A percentile compares a stretch with the other conserved stretches of the same genome.
These are phyloP conservation scores for Crithidia bombi DNA, from an alignment of 208 protist genomes.

Conservation along the genomic window DNA sequence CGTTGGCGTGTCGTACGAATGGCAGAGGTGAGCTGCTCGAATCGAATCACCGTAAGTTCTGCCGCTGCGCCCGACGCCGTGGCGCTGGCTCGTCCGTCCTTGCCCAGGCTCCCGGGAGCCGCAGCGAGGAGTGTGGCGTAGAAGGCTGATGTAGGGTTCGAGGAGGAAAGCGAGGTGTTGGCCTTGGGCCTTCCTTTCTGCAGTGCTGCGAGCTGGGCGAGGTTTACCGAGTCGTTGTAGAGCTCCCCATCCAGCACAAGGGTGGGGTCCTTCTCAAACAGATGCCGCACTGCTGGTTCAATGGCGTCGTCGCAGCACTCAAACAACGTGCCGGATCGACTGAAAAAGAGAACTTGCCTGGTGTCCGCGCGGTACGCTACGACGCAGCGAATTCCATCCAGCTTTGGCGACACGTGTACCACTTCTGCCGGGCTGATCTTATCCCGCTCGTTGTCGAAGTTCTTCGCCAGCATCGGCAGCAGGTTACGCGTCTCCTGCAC, in stretches of 20 bases:
- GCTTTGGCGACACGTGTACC: conserved; percentile 84
- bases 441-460: conserved; percentile 60
- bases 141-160: conserved; percentile 4
- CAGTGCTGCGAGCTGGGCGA: conserved; percentile 19
- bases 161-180: neutral
- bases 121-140: conserved; percentile 15
- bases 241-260: conserved; percentile 91
- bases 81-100: neutral
- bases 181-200: neutral
- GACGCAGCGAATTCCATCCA: conserved; percentile 91
- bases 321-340: conserved; percentile 83
- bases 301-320: conserved; percentile 86
- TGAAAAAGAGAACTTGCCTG: conserved; percentile 75
- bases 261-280: conserved; percentile 72
- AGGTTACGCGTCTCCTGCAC: conserved; percentile 70
- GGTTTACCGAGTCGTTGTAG: conserved; percentile 77
- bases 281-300: conserved; percentile 54
- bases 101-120: neutral
- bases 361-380: conserved; percentile 64
- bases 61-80: neutral
- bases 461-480: conserved; percentile 89
- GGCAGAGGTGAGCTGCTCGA: conserved; percentile 77
- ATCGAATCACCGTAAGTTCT: conserved; percentile 43
- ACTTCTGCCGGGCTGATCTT: conserved; percentile 61
- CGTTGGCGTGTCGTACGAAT: conserved; percentile 74